Evolutionary conservation across 768 basidiomycete genomes (phyloP).

Genomic region (Thelephora ganbajun): DNA sequence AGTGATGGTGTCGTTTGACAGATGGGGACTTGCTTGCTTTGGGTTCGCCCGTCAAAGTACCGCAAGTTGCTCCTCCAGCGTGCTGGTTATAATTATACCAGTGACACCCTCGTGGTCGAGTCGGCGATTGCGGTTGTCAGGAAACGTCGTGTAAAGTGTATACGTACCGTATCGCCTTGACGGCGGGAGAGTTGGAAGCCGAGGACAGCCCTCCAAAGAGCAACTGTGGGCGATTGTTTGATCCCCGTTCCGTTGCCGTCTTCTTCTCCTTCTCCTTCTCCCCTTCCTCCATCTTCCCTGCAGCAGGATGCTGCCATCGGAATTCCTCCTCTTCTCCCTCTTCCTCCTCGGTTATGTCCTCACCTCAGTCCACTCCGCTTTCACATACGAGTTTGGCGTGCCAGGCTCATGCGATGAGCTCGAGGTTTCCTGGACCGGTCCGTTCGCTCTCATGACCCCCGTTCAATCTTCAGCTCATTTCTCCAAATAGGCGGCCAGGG

Average conservation of each 20-base stretch:
- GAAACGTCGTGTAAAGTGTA: no score
- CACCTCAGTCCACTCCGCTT: constrained; percentile 12
- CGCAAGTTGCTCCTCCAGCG: no score
- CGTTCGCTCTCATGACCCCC: constrained; percentile 6
- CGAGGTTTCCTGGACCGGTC: constrained; percentile 51
- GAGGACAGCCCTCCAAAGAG: no score
- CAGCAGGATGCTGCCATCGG: constrained; percentile 6
- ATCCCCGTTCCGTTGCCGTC: neutral
- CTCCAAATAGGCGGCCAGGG: constrained; percentile 34
- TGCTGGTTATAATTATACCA: neutral
- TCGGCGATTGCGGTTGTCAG: no score
- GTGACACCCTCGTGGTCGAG: neutral
- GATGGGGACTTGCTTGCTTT: no score
- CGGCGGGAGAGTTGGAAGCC: no score
- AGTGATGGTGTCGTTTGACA: no score
- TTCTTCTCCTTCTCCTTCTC: neutral
- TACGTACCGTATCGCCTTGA: no score
- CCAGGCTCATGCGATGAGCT: constrained; percentile 52
- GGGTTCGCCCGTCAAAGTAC: no score
- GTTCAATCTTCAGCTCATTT: constrained; percentile 3
- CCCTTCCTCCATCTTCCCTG: neutral
- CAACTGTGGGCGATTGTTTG: no score
- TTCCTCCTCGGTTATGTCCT: constrained; percentile 2
- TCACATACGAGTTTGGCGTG: constrained; percentile 36
- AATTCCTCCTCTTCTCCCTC: constrained; percentile 10